phyloP scores from a whole-genome alignment of 108 stramenopile species.

The Fragilaria crotonensis region DNA sequence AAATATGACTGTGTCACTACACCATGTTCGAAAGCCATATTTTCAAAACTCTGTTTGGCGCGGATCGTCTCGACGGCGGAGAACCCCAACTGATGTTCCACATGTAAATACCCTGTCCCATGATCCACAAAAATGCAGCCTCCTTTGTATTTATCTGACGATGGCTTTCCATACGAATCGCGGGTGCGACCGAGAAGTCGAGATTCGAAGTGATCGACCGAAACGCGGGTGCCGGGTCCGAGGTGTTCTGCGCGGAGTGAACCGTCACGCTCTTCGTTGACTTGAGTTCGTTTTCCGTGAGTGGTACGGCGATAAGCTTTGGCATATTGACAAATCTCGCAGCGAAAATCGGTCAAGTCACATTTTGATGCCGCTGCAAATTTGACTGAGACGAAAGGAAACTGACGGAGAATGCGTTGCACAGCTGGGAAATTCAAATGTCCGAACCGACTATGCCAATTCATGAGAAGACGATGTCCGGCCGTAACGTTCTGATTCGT shows the following conservation, averaged over 20 bases:
- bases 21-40: constrained; percentile 1
- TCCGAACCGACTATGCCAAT: constrained; percentile 25
- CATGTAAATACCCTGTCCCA: constrained; percentile 14
- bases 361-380: neutral
- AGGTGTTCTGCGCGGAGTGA: neutral
- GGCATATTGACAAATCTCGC: constrained; percentile 18
- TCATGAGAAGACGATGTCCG: constrained; percentile 36
- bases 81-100: constrained; percentile 13
- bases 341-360: neutral
- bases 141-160: neutral
- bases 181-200: constrained; percentile 18
- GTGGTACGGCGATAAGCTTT: constrained; percentile 8
- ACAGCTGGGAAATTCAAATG: constrained; percentile 8
- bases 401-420: neutral
- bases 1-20: constrained; percentile 12
- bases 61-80: constrained; percentile 14
- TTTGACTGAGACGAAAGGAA: neutral
- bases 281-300: neutral
- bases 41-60: constrained; percentile 21
- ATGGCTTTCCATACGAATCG: constrained; percentile 18
- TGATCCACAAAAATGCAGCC: constrained; percentile 36
- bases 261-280: no score
- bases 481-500: constrained; percentile 33
- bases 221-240: neutral
- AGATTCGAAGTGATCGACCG: constrained; percentile 5